Conservation (phyloP, 768 basidiomycete genomes). For the Leucocoprinus birnbaumii region DNA sequence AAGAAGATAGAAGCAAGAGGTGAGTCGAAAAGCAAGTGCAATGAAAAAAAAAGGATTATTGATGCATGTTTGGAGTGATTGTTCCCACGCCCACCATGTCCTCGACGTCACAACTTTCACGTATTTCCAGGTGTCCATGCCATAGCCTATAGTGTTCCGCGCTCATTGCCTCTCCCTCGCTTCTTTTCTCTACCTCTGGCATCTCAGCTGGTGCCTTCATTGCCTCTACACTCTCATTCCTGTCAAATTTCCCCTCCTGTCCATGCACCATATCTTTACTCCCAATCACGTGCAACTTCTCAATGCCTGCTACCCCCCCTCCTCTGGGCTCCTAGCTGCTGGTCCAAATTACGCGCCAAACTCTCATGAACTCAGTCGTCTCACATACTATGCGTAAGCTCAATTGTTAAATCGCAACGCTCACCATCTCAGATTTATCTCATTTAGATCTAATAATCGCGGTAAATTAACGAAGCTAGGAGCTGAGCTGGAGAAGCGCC, state of each 20-base stretch:
- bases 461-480: slow-evolving; percentile 79
- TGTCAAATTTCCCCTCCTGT: neutral
- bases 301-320: slow-evolving; percentile 82
- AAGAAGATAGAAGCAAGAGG: neutral
- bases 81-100: slow-evolving; percentile 6
- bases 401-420: neutral
- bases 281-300: slow-evolving; percentile 84
- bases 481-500: slow-evolving; percentile 72
- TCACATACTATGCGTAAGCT: slow-evolving; percentile 77
- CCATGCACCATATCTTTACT: slow-evolving; percentile 73
- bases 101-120: slow-evolving; percentile 3
- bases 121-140: slow-evolving; percentile 1
- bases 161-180: neutral
- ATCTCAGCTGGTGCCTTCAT: neutral
- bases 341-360: slow-evolving; percentile 81
- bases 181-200: neutral
- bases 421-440: slow-evolving; percentile 3
- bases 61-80: slow-evolving; percentile 5
- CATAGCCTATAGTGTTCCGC: neutral
- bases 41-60: neutral
- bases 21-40: slow-evolving; percentile 5
- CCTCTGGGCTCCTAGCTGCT: slow-evolving; percentile 68
- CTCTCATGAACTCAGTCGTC: slow-evolving; percentile 78
- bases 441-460: slow-evolving; percentile 65
- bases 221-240: neutral